Evolutionary conservation across 768 basidiomycete species (phyloP), one percentile per base, ranked within the genome.

Genomic region (Russula foetens): DNA sequence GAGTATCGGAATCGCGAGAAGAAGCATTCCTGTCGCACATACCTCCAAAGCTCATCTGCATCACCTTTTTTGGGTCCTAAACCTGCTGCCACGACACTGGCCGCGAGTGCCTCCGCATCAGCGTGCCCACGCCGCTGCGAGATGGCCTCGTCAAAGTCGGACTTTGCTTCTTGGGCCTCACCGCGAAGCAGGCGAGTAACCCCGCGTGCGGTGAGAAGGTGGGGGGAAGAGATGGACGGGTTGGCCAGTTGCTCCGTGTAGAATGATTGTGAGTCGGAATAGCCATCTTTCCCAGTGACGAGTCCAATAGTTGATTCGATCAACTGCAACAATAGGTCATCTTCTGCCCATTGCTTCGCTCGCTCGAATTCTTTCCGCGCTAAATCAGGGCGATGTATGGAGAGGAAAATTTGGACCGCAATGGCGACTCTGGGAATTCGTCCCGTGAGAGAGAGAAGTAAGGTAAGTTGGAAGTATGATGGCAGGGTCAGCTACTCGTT

Each of bases 211-310:
- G 88, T 85, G 44, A 92, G 78, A 33, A 92, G 75, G 66, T 86
- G 84, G 11, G 86, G 81, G 0, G 86, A 88, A 15, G 85, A 81
- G 53, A 91, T 70, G 14, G 87, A 88, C 2, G 90, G 89, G 69
- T 90, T 92, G 17, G 81, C 88, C 23, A 92, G 75, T 69, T 92
- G 90, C 67, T 93, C 90, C 5, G 86, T 86, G 72, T 88, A 92
- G 75, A 91, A 92, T 39, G 80, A 76, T 59, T 76, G 69, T 24
- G 76, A 74, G 62, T 79, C 74, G 17, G 74, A 69, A 69, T 88
- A 88, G 47, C 77, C 78, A 66, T 90, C 89, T 63, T 82, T 84
- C 9, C 87, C 88, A 4, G 88, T 87, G 33, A 82, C 82, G 55
- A 92, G 79, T 29, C 85, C 84, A 59, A 92, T 84, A 23, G 80